A percentile compares a stretch with the other conserved stretches of the same genome.
Evolutionary conservation across 1,284 basidiomycete species (phyloP).

Genomic region (Apiotrichum montevideense): DNA sequence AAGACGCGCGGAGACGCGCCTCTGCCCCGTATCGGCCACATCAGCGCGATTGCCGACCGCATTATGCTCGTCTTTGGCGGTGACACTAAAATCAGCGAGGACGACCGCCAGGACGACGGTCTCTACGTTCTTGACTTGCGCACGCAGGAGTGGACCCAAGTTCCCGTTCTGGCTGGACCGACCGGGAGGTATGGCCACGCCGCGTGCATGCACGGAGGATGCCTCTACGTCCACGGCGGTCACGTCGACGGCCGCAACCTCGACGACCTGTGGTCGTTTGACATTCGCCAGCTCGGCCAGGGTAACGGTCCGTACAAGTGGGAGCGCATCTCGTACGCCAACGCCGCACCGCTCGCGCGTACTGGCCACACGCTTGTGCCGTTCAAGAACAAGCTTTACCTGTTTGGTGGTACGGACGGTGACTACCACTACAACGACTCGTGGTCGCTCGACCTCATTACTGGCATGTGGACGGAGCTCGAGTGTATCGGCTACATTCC

Average conservation of each 20-base stretch:
- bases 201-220: conserved; percentile 83
- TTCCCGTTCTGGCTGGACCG: conserved; percentile 67
- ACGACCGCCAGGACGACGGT: conserved; percentile 84
- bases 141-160: conserved; percentile 90
- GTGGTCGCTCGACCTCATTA: conserved; percentile 85
- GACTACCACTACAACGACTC: conserved; percentile 99
- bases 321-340: conserved; percentile 51
- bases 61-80: conserved; percentile 98
- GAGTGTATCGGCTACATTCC: conserved; percentile 98
- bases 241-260: conserved; percentile 94
- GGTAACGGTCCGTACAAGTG: conserved; percentile 54
- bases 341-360: conserved; percentile 49
- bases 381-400: conserved; percentile 73
- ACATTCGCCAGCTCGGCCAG: conserved; percentile 66
- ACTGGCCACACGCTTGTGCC: conserved; percentile 92
- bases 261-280: conserved; percentile 95
- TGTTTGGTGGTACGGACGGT: conserved; percentile 98
- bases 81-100: conserved; percentile 71
- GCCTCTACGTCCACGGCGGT: conserved; percentile 93
- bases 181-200: conserved; percentile 93
- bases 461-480: conserved; percentile 82
- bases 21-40: conserved; percentile 86
- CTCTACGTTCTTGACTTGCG: conserved; percentile 93
- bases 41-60: conserved; percentile 88
- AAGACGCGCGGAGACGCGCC: conserved; percentile 88